Evolutionary conservation across 1,139 yeast species (phyloP).

Genomic region (Chernovozyma sophiae-reginae): DNA sequence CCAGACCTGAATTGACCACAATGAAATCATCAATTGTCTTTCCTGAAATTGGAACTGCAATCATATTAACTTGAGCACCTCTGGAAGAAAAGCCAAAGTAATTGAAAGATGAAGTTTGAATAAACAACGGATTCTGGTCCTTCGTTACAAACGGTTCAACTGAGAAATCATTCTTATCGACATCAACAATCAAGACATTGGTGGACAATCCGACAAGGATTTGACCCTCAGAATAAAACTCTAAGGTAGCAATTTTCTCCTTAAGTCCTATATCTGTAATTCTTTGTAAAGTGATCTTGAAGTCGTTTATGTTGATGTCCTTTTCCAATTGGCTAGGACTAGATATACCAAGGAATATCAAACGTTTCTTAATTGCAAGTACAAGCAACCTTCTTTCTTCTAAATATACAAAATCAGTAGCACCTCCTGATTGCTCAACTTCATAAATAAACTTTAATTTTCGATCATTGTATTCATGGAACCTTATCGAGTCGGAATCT

Average conservation of each 20-base stretch:
- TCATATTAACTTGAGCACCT: conserved; percentile 3
- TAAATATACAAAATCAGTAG: conserved; percentile 15
- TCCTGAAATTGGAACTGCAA: not conserved
- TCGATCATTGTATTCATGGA: conserved; percentile 33
- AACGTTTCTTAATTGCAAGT: conserved; percentile 27
- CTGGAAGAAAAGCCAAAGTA: conserved; percentile 22
- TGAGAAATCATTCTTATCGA: conserved; percentile 14
- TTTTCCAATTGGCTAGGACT: not conserved
- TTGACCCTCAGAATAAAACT: conserved; percentile 11
- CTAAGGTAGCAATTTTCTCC: conserved; percentile 23
- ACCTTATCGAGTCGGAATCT: conserved; percentile 21
- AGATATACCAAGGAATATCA: conserved; percentile 19
- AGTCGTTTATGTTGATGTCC: not conserved
- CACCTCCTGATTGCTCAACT: conserved; percentile 24
- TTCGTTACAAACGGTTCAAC: conserved; percentile 14
- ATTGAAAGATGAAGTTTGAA: conserved; percentile 18
- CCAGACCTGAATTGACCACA: not conserved
- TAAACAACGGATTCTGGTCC: conserved; percentile 12
- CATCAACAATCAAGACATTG: conserved; percentile 27
- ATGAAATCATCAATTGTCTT: not conserved
- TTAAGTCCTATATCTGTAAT: conserved; percentile 25
- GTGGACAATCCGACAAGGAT: conserved; percentile 24
- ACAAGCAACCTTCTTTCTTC: conserved; percentile 22
- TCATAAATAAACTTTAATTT: conserved; percentile 30
- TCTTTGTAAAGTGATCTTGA: conserved; percentile 22